Evolutionary conservation across 345 rosid species (phyloP), one percentile per base, ranked within the genome.

Genomic region (Salix suchowensis): DNA sequence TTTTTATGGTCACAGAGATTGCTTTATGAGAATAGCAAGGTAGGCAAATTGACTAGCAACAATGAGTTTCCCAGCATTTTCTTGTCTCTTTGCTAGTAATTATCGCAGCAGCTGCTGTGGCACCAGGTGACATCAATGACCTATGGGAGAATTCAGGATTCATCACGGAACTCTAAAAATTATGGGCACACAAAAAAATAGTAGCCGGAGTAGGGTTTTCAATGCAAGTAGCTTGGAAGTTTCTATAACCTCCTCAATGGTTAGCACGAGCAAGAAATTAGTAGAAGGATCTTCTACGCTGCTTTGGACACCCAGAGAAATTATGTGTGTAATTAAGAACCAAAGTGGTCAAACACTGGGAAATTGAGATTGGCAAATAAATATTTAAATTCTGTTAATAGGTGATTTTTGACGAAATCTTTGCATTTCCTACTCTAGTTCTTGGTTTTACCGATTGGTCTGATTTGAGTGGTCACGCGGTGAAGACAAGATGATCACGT

Each of bases 51-150:
- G 26, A 83, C 88, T 84, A 73, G 37, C 90, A 55, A 75, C 89
- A 28, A 90, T 82, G 65, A 90, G 89, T 75, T 90, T 88, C 73
- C 87, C 90, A 0, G 87, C 79, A 61, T 79, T 75, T 76, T 90
- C 90, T 1, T 91, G 90, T 79, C 84, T 85, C 84, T 82, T 85
- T 36, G 86, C 92, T 69, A 85, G 4, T 73, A 65, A 65, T 80
- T 28, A 86, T 85, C 32, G 91, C 94, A 23, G 91, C 90, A 0
- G 86, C 88, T 18, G 89, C 79, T 34, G 36, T 34, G 46, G 90
- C 91, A 65, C 92, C 91, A 13, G 91, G 88, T 36, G 94, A 87
- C 73, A 89, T 86, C 70, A 90, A 92, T 3, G 6, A 86, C 88
- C 92, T 88, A 76, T 40, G 48, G 52, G 67, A 13, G 19, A 23